Conservation (phyloP, 202 grass and related monocot species). For the Setaria viridis region DNA sequence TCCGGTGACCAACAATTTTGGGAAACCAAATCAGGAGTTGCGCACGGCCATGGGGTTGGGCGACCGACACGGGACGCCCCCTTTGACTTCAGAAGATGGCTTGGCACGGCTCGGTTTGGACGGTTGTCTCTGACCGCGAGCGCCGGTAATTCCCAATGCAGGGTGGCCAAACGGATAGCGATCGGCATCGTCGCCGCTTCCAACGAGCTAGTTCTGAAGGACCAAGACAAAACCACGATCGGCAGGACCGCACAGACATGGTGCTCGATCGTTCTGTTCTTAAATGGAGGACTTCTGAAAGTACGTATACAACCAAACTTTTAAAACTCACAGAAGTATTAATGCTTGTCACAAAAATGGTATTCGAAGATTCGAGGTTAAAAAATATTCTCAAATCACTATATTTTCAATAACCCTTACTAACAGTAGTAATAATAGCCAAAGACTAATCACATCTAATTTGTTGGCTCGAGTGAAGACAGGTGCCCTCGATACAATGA, state of each 20-base stretch:
- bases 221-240: neutral
- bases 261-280: neutral
- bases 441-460: conserved; percentile 14
- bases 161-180: conserved; percentile 27
- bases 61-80: neutral
- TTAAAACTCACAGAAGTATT: neutral
- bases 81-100: conserved; percentile 46
- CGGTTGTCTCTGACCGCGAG: conserved; percentile 28
- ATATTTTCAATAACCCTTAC: neutral
- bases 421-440: neutral
- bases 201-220: neutral
- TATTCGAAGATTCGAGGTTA: neutral
- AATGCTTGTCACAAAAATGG: neutral
- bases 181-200: conserved; percentile 2
- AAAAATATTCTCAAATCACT: neutral
- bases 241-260: neutral
- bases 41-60: neutral
- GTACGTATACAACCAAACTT: neutral
- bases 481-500: neutral
- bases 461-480: neutral
- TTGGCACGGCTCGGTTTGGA: conserved; percentile 46
- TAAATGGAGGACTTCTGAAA: neutral
- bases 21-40: conserved; percentile 24
- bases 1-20: neutral
- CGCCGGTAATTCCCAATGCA: conserved; percentile 55